Percentiles rank a stretch among this genome's conserved stretches.
phyloP scores from a whole-genome alignment of 2,329 filamentous ascomycete species.

The Rhynchosporium graminicola region DNA sequence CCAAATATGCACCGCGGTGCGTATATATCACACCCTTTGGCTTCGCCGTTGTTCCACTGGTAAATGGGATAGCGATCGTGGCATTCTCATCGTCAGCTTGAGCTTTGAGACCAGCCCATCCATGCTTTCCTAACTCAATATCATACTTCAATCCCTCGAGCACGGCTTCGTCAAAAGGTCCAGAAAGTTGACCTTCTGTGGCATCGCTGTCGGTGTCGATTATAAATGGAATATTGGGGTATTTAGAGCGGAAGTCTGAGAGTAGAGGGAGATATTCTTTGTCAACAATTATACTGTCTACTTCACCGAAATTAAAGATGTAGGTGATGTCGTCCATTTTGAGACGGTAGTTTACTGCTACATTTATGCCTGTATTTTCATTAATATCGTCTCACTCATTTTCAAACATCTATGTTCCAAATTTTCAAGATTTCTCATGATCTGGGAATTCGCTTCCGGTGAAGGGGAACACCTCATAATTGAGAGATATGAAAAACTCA shows the following conservation, averaged over 20 bases:
- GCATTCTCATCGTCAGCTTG: constrained; percentile 73
- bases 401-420: too few species aligned
- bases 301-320: constrained; percentile 85
- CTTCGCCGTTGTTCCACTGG: constrained; percentile 85
- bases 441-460: too few species aligned
- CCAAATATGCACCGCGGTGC: constrained; percentile 84
- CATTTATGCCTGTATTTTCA: constrained; percentile 58
- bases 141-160: constrained; percentile 79
- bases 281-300: constrained; percentile 85
- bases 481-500: constrained; percentile 3
- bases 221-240: constrained; percentile 68
- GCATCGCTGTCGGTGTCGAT: constrained; percentile 81
- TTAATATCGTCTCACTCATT: background rate
- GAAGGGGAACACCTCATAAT: background rate
- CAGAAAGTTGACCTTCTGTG: constrained; percentile 70
- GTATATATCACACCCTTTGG: constrained; percentile 95
- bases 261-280: constrained; percentile 74
- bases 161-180: constrained; percentile 82
- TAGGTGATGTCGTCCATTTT: constrained; percentile 86
- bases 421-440: too few species aligned
- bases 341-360: constrained; percentile 72
- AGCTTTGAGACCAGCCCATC: constrained; percentile 75
- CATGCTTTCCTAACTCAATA: constrained; percentile 59
- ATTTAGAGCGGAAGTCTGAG: constrained; percentile 60
- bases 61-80: constrained; percentile 87